Conservation (phyloP, 164 flowering plant genomes). For the Litsea cubeba region DNA sequence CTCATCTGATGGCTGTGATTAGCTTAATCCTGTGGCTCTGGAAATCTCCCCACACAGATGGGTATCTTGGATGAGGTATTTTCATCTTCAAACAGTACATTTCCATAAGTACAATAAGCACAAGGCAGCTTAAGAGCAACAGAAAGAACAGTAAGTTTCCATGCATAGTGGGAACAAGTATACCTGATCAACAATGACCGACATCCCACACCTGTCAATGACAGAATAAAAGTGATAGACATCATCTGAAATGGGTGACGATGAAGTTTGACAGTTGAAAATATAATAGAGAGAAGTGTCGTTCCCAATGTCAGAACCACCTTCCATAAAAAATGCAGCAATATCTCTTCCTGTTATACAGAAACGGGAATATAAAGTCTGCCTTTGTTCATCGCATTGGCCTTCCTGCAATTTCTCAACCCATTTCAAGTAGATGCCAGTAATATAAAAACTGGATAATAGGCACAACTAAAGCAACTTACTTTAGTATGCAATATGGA, state of each 20-base stretch:
- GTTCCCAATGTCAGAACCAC: constrained; percentile 38
- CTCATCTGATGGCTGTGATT: too few species aligned
- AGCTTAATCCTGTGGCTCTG: too few species aligned
- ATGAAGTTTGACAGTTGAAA: constrained; percentile 17
- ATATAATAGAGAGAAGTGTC: constrained; percentile 31
- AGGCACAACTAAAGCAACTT: constrained; percentile 13
- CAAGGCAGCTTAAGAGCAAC: not conserved
- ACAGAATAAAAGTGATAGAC: constrained; percentile 51
- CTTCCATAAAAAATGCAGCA: constrained; percentile 75
- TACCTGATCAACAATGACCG: constrained; percentile 92
- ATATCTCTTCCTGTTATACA: constrained; percentile 90
- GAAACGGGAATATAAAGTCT: constrained; percentile 79
- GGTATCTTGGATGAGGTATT: constrained; percentile 80
- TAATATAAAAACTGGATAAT: not conserved
- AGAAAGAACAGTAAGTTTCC: not conserved
- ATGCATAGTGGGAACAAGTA: not conserved
- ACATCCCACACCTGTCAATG: constrained; percentile 87
- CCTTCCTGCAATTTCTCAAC: constrained; percentile 43
- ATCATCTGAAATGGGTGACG: constrained; percentile 27
- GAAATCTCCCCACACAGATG: too few species aligned
- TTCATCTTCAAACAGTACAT: constrained; percentile 50
- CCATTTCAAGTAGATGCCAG: constrained; percentile 2
- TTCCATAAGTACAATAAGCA: not conserved
- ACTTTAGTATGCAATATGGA: constrained; percentile 83
- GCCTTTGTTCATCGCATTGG: constrained; percentile 52